phyloP scores from a whole-genome alignment of 495 filamentous ascomycete species.

The Glarea lozoyensis region DNA sequence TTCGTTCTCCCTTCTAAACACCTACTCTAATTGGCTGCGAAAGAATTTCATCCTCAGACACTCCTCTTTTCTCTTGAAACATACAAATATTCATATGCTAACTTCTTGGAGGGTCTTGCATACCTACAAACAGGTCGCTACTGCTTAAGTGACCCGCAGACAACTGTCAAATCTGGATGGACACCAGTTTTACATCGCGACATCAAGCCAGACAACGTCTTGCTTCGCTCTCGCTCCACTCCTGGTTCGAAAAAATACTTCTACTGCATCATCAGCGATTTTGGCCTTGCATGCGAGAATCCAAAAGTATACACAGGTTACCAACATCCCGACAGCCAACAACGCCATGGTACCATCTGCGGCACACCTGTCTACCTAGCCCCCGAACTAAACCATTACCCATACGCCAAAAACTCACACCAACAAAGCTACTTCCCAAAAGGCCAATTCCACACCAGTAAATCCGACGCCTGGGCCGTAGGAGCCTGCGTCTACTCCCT shows the following conservation, averaged over 20 bases:
- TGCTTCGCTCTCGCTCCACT: conserved; percentile 15
- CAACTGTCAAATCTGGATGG: conserved; percentile 9
- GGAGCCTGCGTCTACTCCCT: conserved; percentile 13
- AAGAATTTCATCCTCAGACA: too few relatives aligned
- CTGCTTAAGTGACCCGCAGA: neutral
- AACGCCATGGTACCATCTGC: neutral
- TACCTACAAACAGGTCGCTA: conserved; percentile 20
- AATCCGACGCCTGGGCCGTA: conserved; percentile 20
- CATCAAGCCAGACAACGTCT: conserved; percentile 26
- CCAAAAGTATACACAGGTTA: too few relatives aligned
- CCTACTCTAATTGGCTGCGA: too few relatives aligned
- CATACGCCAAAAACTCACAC: conserved; percentile 6
- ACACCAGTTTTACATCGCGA: conserved; percentile 21
- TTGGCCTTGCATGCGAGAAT: conserved; percentile 22
- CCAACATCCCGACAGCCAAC: conserved; percentile 1
- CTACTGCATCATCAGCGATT: conserved; percentile 24
- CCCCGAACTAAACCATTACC: conserved; percentile 14
- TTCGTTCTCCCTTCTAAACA: too few relatives aligned
- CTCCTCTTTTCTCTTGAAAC: too few relatives aligned
- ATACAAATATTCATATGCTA: too few relatives aligned
- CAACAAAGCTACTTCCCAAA: conserved; percentile 6
- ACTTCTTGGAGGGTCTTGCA: conserved; percentile 21
- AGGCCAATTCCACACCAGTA: conserved; percentile 5
- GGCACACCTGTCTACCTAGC: conserved; percentile 13
- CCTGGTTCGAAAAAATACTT: conserved; percentile 12